Conservation (phyloP, 129 eudicot genomes). For the Sambucus nigra region DNA sequence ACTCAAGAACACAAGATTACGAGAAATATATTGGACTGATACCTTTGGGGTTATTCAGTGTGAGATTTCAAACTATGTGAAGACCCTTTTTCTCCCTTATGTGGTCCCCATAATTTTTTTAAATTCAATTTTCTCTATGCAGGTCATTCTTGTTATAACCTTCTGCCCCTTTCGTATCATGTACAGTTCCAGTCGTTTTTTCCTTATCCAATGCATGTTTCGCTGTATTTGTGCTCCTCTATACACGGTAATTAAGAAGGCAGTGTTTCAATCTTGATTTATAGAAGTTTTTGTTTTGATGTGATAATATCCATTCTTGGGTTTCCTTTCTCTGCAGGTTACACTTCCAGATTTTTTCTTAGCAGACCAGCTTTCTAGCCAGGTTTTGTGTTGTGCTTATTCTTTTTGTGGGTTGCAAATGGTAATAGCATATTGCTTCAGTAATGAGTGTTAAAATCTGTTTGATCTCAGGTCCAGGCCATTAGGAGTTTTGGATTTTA, state of each 20-base stretch:
- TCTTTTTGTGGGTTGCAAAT: conserved; percentile 2
- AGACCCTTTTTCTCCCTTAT: neutral
- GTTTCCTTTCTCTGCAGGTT: conserved; percentile 33
- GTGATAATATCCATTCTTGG: neutral
- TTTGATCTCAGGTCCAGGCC: conserved; percentile 25
- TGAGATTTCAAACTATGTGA: neutral
- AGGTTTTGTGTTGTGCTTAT: conserved; percentile 31
- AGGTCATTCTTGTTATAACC: conserved; percentile 45
- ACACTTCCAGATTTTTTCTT: conserved; percentile 72
- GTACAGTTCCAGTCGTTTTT: conserved; percentile 71
- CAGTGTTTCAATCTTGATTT: neutral
- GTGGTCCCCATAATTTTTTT: neutral
- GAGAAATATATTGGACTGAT: conserved; percentile 3
- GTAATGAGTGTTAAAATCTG: conserved; percentile 6
- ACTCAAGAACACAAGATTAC: conserved; percentile 1
- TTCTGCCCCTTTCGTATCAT: conserved; percentile 67
- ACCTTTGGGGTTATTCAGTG: conserved; percentile 4
- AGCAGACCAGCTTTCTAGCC: conserved; percentile 86
- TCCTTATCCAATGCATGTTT: conserved; percentile 36
- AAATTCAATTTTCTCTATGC: conserved; percentile 18
- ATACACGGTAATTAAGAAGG: conserved; percentile 42
- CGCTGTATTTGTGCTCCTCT: conserved; percentile 83
- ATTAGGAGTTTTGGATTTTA: conserved; percentile 8
- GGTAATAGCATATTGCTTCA: neutral
- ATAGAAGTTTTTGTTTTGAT: neutral